These are phyloP conservation scores for Nigrospora osmanthi DNA, from an alignment of 2,329 filamentous ascomycete genomes.

Conservation along the genomic window DNA sequence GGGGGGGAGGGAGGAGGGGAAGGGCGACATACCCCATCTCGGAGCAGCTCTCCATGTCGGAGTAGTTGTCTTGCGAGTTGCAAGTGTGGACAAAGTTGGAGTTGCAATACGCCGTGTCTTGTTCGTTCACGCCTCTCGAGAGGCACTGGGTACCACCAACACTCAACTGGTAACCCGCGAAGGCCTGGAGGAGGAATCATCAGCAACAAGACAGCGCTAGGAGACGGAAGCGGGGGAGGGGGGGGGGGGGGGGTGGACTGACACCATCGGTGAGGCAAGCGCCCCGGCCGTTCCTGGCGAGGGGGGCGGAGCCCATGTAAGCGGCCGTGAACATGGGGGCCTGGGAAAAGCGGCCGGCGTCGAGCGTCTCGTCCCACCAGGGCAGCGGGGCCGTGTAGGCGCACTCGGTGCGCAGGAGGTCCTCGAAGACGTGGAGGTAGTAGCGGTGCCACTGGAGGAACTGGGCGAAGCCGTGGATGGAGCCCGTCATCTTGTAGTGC, in stretches of 20 bases:
- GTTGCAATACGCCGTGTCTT: constrained; percentile 19
- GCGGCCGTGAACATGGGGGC: constrained; percentile 20
- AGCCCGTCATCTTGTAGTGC: constrained; percentile 23
- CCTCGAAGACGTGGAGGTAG: constrained; percentile 26
- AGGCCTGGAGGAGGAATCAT: constrained; percentile 13
- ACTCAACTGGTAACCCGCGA: constrained; percentile 17
- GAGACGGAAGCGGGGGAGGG: no score
- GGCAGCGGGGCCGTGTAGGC: constrained; percentile 25
- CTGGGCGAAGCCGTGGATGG: constrained; percentile 21
- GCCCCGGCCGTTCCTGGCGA: constrained; percentile 16
- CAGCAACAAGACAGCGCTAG: neutral
- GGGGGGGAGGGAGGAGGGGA: neutral
- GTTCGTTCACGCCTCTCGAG: constrained; percentile 23
- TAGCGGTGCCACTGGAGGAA: constrained; percentile 33
- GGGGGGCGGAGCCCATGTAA: constrained; percentile 19
- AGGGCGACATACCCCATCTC: constrained; percentile 22
- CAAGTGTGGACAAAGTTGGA: constrained; percentile 21
- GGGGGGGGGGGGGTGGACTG: constrained; percentile 6
- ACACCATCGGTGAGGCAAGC: constrained; percentile 24
- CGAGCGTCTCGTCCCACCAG: constrained; percentile 31
- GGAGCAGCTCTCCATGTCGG: constrained; percentile 21
- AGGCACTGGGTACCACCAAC: constrained; percentile 23
- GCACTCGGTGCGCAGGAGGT: constrained; percentile 19
- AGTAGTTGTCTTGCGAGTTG: constrained; percentile 18
- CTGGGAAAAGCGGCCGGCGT: constrained; percentile 21